A percentile compares a stretch with the other conserved stretches of the same genome.
phyloP scores from a whole-genome alignment of 2,329 filamentous ascomycete genomes.

The Phialophora expanda region DNA sequence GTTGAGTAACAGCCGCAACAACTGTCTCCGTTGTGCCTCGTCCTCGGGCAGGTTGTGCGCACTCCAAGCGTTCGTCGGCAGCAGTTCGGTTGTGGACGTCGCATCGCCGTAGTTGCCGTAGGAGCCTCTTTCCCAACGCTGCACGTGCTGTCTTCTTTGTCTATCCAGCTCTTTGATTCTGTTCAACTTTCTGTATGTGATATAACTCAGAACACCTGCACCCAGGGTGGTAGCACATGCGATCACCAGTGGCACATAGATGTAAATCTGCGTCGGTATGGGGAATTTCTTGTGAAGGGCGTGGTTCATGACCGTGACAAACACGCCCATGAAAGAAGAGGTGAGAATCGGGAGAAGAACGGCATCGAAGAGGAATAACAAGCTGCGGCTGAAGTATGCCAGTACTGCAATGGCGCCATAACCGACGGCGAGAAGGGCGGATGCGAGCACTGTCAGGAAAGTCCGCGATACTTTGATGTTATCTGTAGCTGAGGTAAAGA shows the following conservation, averaged over 20 bases:
- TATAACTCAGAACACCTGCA: slow-evolving; percentile 27
- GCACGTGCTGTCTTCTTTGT: slow-evolving; percentile 31
- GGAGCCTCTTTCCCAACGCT: slow-evolving; percentile 24
- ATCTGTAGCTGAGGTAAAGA: slow-evolving; percentile 31
- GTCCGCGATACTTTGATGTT: slow-evolving; percentile 30
- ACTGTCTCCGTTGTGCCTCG: slow-evolving; percentile 49
- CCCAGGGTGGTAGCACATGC: slow-evolving; percentile 33
- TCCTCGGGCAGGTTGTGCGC: slow-evolving; percentile 41
- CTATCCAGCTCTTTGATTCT: slow-evolving; percentile 35
- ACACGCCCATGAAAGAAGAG: slow-evolving; percentile 36
- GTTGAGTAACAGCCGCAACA: slow-evolving; percentile 45
- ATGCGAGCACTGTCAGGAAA: slow-evolving; percentile 30
- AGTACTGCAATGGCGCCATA: slow-evolving; percentile 29
- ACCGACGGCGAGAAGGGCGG: slow-evolving; percentile 30
- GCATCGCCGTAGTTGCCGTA: slow-evolving; percentile 31
- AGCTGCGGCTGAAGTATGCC: slow-evolving; percentile 35
- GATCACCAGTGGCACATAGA: slow-evolving; percentile 36
- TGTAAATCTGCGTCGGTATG: slow-evolving; percentile 27
- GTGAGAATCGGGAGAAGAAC: slow-evolving; percentile 37
- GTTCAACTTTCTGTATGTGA: slow-evolving; percentile 31
- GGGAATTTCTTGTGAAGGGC: slow-evolving; percentile 32
- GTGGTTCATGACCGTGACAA: slow-evolving; percentile 36
- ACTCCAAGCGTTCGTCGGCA: slow-evolving; percentile 24
- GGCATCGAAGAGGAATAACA: slow-evolving; percentile 36
- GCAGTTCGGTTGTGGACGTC: slow-evolving; percentile 30